A percentile compares a stretch with the other conserved stretches of the same genome.
Conservation (phyloP, 2,329 filamentous ascomycete genomes). For the Hypoxylon sp. region DNA sequence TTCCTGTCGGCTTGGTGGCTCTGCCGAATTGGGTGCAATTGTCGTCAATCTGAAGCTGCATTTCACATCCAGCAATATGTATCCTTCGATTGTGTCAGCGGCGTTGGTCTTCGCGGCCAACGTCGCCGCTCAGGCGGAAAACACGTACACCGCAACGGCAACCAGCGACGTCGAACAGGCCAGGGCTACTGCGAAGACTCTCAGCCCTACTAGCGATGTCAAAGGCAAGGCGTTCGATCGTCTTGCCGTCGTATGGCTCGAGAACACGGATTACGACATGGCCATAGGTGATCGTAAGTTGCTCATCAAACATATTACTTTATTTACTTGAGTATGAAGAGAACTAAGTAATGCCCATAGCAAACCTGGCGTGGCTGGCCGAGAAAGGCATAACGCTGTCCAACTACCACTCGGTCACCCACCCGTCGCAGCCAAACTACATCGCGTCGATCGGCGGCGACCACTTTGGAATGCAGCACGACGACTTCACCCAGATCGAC, state of each 20-base stretch:
- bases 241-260: conserved; percentile 77
- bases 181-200: conserved; percentile 67
- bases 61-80: conserved; percentile 40
- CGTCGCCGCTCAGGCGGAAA: conserved; percentile 36
- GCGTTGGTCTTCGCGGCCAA: conserved; percentile 36
- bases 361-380: conserved; percentile 66
- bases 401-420: conserved; percentile 70
- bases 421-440: conserved; percentile 82
- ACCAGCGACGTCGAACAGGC: conserved; percentile 61
- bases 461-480: conserved; percentile 77
- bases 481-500: conserved; percentile 67
- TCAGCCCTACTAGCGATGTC: conserved; percentile 69
- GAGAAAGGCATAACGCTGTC: conserved; percentile 68
- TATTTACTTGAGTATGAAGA: too few species aligned
- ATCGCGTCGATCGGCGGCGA: conserved; percentile 73
- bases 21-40: background rate
- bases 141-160: conserved; percentile 60
- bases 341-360: too few species aligned
- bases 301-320: too few species aligned
- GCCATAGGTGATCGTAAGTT: conserved; percentile 68
- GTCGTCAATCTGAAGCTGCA: background rate
- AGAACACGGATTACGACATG: conserved; percentile 76
- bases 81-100: conserved; percentile 35
- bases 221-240: conserved; percentile 77
- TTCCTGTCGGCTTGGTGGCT: background rate